Evolutionary conservation across 1,139 yeast genomes (phyloP).

Genomic region (Spathaspora sp.): DNA sequence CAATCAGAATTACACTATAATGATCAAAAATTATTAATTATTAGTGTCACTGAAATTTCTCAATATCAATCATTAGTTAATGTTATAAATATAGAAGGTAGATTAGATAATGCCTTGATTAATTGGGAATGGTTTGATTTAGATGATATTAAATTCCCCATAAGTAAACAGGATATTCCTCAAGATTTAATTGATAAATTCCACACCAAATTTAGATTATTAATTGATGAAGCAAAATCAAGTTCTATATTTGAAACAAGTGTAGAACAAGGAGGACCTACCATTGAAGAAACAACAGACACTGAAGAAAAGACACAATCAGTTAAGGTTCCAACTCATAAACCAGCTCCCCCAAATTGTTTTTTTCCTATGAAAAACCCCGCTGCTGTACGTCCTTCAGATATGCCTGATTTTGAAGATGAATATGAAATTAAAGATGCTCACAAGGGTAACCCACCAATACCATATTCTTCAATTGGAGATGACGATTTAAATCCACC

Average conservation of each 20-base stretch:
- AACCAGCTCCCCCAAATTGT: no score
- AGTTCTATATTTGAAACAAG: constrained; percentile 11
- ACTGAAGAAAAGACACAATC: constrained; percentile 7
- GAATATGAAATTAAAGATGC: constrained; percentile 42
- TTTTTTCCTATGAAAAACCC: background rate
- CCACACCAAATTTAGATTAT: constrained; percentile 17
- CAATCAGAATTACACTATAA: constrained; percentile 13
- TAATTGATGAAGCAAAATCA: constrained; percentile 15
- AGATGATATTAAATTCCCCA: constrained; percentile 22
- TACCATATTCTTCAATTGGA: constrained; percentile 40
- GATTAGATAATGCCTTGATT: constrained; percentile 23
- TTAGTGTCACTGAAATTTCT: constrained; percentile 14
- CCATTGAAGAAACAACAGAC: constrained; percentile 15
- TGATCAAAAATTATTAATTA: constrained; percentile 12
- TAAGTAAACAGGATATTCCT: constrained; percentile 23
- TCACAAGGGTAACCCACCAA: constrained; percentile 4
- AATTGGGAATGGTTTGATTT: constrained; percentile 25
- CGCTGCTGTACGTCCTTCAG: constrained; percentile 17
- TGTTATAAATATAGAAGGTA: constrained; percentile 15
- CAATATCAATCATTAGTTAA: constrained; percentile 14
- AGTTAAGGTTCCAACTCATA: no score
- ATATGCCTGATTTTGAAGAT: constrained; percentile 59
- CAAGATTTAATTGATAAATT: constrained; percentile 24
- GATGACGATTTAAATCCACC: constrained; percentile 54
- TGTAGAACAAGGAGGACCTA: constrained; percentile 10